These are phyloP conservation scores for Pseudonitzschia multistriata DNA, from an alignment of 108 stramenopile genomes.

Conservation along the genomic window DNA sequence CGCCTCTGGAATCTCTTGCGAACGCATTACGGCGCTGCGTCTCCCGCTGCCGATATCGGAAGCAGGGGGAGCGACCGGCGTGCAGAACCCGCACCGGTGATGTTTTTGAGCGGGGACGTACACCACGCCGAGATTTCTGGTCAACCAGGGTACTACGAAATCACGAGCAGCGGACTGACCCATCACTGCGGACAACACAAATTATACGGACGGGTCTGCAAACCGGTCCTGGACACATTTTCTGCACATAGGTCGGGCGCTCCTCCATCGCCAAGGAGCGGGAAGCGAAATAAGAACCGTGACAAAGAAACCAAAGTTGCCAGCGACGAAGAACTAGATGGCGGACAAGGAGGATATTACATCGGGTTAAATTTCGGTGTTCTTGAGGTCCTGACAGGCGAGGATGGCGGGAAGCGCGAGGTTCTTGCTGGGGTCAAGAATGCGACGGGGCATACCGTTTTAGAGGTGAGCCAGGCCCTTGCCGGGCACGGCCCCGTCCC, in stretches of 20 bases:
- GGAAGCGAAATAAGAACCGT: too few species aligned
- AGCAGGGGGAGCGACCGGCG: background rate
- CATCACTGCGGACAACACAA: conserved; percentile 67
- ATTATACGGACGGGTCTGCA: conserved; percentile 66
- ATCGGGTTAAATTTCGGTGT: conserved; percentile 71
- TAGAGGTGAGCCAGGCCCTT: conserved; percentile 19
- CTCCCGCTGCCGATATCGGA: background rate
- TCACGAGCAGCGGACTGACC: conserved; percentile 86
- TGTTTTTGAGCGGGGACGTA: conserved; percentile 84
- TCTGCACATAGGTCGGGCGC: background rate
- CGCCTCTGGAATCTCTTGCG: conserved; percentile 57
- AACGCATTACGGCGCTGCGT: conserved; percentile 19
- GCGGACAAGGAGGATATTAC: conserved; percentile 26
- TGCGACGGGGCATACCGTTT: conserved; percentile 20
- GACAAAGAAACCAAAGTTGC: too few species aligned
- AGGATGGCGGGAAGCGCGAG: background rate
- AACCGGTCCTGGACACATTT: conserved; percentile 59
- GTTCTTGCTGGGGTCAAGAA: conserved; percentile 20
- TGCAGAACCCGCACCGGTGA: conserved; percentile 28
- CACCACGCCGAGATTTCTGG: conserved; percentile 83
- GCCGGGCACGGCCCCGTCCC: conserved; percentile 9
- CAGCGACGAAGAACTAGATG: conserved; percentile 11
- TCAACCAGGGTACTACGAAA: conserved; percentile 58
- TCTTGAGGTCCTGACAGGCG: conserved; percentile 12
- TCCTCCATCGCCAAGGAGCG: background rate